These are phyloP conservation scores for Kazachstania martiniae DNA, from an alignment of 805 yeast genomes.

Conservation along the genomic window DNA sequence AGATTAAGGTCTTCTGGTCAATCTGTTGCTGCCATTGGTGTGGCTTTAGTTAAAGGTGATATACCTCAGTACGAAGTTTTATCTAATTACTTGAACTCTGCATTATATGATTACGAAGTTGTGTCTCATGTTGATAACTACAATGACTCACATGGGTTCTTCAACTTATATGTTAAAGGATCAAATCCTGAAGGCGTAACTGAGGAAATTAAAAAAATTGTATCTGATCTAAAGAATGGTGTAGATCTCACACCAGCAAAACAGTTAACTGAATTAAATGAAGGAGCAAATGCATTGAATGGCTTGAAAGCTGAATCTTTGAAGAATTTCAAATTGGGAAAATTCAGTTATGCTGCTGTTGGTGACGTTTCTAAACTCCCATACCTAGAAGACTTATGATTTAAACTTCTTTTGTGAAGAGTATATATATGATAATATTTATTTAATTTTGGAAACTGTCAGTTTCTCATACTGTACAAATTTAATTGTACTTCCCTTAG, in stretches of 20 bases:
- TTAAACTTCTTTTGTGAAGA: not conserved
- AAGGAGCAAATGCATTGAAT: conserved; percentile 22
- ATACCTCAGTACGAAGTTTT: conserved; percentile 61
- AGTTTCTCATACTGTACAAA: too few relatives aligned
- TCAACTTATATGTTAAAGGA: conserved; percentile 58
- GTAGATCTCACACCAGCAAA: conserved; percentile 49
- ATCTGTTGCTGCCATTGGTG: conserved; percentile 69
- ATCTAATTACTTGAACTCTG: conserved; percentile 51
- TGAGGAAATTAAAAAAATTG: conserved; percentile 49
- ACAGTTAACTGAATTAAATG: conserved; percentile 37
- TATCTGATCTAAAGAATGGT: conserved; percentile 42
- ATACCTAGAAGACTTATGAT: conserved; percentile 74
- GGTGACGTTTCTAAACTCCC: conserved; percentile 86
- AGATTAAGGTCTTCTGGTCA: conserved; percentile 55
- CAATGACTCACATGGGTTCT: conserved; percentile 72
- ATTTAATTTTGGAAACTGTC: too few relatives aligned
- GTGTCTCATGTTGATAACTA: conserved; percentile 53
- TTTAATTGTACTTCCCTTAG: too few relatives aligned
- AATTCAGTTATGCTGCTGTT: conserved; percentile 77
- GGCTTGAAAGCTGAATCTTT: conserved; percentile 10
- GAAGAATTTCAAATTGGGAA: conserved; percentile 38
- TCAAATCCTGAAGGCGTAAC: conserved; percentile 47
- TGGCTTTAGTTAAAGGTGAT: conserved; percentile 47
- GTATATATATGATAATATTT: too few relatives aligned
- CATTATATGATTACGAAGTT: conserved; percentile 46